phyloP scores from a whole-genome alignment of 495 filamentous ascomycete species.

The Barbatosphaeria neglecta region DNA sequence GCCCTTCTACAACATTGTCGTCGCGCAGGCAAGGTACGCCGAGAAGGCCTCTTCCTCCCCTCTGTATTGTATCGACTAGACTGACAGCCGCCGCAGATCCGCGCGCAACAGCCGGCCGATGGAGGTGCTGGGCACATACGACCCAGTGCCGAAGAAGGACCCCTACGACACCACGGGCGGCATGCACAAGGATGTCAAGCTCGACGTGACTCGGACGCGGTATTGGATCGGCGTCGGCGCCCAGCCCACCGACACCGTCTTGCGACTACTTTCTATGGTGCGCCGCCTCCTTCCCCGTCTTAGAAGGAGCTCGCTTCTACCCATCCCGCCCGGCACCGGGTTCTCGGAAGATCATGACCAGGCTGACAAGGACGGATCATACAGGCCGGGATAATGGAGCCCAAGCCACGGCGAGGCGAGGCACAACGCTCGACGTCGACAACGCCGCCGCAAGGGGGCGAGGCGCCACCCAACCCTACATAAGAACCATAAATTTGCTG shows the following conservation, averaged over 20 bases:
- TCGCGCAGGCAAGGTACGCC: conserved; percentile 81
- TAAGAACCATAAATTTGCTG: too few relatives aligned
- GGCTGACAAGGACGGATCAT: not conserved
- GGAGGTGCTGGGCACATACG: conserved; percentile 91
- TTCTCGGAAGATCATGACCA: not conserved
- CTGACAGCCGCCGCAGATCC: conserved; percentile 38
- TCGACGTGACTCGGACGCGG: conserved; percentile 68
- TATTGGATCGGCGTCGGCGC: conserved; percentile 98
- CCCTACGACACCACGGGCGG: conserved; percentile 54
- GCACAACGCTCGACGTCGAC: not conserved
- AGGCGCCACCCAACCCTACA: too few relatives aligned
- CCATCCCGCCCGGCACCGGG: not conserved
- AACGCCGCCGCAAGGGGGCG: not conserved
- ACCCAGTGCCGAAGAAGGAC: conserved; percentile 69
- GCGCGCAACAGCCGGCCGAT: conserved; percentile 77
- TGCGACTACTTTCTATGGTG: conserved; percentile 81
- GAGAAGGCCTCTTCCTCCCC: conserved; percentile 1
- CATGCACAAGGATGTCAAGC: conserved; percentile 76
- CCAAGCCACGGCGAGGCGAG: conserved; percentile 19
- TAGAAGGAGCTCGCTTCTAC: too few relatives aligned
- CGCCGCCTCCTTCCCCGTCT: conserved; percentile 11
- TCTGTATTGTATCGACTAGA: too few relatives aligned
- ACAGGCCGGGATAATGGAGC: conserved; percentile 40
- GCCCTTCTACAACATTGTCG: conserved; percentile 95
- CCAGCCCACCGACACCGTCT: conserved; percentile 79